These are phyloP conservation scores for Colletotrichum siamense DNA, from an alignment of 2,329 filamentous ascomycete species.

Conservation along the genomic window DNA sequence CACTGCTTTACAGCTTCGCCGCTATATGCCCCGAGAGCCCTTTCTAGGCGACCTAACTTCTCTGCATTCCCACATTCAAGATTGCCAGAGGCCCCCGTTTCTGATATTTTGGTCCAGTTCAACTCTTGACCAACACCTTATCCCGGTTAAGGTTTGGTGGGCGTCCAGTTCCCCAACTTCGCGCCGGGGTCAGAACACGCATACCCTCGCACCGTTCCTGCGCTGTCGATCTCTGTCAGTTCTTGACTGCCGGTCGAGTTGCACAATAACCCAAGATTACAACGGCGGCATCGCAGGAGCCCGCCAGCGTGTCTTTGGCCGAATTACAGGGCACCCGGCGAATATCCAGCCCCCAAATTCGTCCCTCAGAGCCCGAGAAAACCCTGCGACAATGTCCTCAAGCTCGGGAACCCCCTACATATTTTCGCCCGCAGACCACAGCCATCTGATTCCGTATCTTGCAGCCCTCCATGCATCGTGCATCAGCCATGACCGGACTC, in stretches of 20 bases:
- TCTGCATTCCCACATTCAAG: neutral
- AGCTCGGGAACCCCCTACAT: slow-evolving; percentile 29
- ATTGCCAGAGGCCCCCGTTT: neutral
- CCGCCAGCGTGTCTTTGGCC: neutral
- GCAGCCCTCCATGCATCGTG: slow-evolving; percentile 64
- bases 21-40: neutral
- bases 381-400: slow-evolving; percentile 3
- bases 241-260: neutral
- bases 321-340: neutral
- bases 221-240: slow-evolving; percentile 1
- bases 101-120: neutral
- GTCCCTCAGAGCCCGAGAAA: neutral
- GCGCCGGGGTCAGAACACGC: neutral
- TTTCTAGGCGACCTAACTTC: neutral
- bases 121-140: neutral
- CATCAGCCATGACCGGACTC: slow-evolving; percentile 61
- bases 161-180: neutral
- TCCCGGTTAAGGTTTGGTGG: neutral
- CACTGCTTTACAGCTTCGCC: neutral
- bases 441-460: slow-evolving; percentile 60
- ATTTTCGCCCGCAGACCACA: slow-evolving; percentile 51
- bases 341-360: neutral
- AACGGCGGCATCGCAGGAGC: neutral
- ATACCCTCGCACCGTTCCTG: neutral
- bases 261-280: neutral